These are phyloP conservation scores for Thermothielavioides terrestris DNA, from an alignment of 495 filamentous ascomycete species.

Conservation along the genomic window DNA sequence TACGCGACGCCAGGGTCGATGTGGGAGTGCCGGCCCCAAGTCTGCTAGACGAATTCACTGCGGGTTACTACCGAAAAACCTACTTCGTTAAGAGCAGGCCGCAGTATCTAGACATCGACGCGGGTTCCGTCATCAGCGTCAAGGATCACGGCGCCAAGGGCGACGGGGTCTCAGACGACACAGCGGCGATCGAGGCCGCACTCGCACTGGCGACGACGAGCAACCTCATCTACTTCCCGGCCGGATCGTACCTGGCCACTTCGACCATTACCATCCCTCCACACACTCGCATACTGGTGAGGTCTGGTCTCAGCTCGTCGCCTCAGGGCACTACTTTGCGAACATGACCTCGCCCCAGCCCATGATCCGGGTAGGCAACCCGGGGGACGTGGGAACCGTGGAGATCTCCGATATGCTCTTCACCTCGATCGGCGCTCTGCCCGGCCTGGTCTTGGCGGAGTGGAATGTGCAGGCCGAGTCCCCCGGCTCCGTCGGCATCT, in stretches of 20 bases:
- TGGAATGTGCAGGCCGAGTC: background rate
- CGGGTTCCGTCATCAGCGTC: background rate
- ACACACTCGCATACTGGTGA: background rate
- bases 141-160: background rate
- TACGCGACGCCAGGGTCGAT: constrained; percentile 45
- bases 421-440: background rate
- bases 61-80: constrained; percentile 16
- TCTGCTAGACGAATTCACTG: no score
- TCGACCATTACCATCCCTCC: background rate
- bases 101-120: constrained; percentile 46
- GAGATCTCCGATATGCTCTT: background rate
- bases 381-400: background rate
- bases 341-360: background rate
- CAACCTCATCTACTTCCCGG: background rate
- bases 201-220: constrained; percentile 34
- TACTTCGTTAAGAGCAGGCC: constrained; percentile 58
- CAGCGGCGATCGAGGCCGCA: constrained; percentile 21
- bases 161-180: background rate
- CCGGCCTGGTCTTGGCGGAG: background rate
- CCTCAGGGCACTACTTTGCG: background rate
- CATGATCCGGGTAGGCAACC: background rate
- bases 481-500: background rate
- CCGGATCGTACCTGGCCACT: background rate
- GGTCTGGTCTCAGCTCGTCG: background rate
- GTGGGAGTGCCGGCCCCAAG: no score